phyloP scores from a whole-genome alignment of 345 rosid genomes.

The Chamaenerion angustifolium region DNA sequence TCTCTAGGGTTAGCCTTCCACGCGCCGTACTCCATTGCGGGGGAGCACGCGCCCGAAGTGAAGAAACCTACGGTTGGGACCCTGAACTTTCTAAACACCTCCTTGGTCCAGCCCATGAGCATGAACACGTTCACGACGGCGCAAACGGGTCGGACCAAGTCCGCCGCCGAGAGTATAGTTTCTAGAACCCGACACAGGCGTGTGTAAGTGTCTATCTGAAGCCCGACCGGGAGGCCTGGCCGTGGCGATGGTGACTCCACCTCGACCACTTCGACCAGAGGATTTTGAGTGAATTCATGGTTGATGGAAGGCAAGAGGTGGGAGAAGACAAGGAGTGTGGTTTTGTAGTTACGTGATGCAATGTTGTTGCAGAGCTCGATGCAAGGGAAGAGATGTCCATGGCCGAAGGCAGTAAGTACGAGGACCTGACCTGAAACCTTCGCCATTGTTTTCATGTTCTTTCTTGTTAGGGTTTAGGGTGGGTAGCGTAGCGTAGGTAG shows the following conservation, averaged over 20 bases:
- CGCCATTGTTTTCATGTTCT: too few relatives aligned
- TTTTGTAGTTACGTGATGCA: slow-evolving; percentile 17
- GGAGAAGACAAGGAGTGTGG: slow-evolving; percentile 20
- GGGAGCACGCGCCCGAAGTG: slow-evolving; percentile 21
- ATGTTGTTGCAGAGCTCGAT: slow-evolving; percentile 27
- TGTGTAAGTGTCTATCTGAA: slow-evolving; percentile 5
- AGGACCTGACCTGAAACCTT: slow-evolving; percentile 9
- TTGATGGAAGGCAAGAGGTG: slow-evolving; percentile 21
- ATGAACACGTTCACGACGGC: slow-evolving; percentile 11
- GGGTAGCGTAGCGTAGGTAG: too few relatives aligned
- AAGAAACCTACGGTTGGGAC: slow-evolving; percentile 14
- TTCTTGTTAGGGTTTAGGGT: too few relatives aligned
- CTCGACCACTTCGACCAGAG: slow-evolving; percentile 13
- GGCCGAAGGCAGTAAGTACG: slow-evolving; percentile 25
- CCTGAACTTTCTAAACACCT: slow-evolving; percentile 8
- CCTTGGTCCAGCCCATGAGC: slow-evolving; percentile 14
- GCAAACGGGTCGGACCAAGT: slow-evolving; percentile 3
- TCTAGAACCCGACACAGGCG: slow-evolving; percentile 2
- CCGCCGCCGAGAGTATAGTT: slow-evolving; percentile 1
- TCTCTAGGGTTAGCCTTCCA: slow-evolving; percentile 9
- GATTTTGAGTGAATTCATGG: slow-evolving; percentile 14
- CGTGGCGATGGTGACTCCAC: slow-evolving; percentile 9
- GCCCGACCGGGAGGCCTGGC: slow-evolving; percentile 5
- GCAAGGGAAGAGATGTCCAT: slow-evolving; percentile 29
- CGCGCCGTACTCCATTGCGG: slow-evolving; percentile 17